Percentiles rank a stretch among this genome's conserved stretches.
These are phyloP conservation scores for Colletotrichum chrysophilum DNA, from an alignment of 2,329 filamentous ascomycete genomes.

Conservation along the genomic window DNA sequence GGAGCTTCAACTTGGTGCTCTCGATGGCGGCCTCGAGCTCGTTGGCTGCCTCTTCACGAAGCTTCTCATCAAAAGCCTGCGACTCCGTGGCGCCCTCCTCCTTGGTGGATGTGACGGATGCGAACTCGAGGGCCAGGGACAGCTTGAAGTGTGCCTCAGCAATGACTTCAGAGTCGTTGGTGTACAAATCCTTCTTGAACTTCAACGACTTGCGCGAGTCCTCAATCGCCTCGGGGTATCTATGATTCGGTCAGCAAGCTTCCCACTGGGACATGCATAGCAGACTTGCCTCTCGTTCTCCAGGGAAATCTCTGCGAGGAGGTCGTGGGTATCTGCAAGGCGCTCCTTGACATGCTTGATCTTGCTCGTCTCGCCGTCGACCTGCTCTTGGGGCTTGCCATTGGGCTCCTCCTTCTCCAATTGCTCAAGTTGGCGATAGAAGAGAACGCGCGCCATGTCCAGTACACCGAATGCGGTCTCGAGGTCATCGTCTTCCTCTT, in stretches of 20 bases:
- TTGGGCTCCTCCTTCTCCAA: slow-evolving; percentile 41
- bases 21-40: slow-evolving; percentile 78
- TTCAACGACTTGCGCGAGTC: slow-evolving; percentile 81
- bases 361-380: slow-evolving; percentile 43
- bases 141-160: slow-evolving; percentile 98
- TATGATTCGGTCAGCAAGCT: slow-evolving; percentile 30
- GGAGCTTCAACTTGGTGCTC: slow-evolving; percentile 73
- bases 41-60: slow-evolving; percentile 73
- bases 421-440: slow-evolving; percentile 58
- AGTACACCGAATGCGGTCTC: slow-evolving; percentile 85
- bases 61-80: slow-evolving; percentile 68
- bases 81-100: slow-evolving; percentile 51
- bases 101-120: slow-evolving; percentile 72
- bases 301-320: slow-evolving; percentile 94
- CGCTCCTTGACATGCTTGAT: slow-evolving; percentile 77
- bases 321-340: slow-evolving; percentile 89
- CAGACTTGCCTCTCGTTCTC: slow-evolving; percentile 80
- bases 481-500: slow-evolving; percentile 74
- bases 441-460: slow-evolving; percentile 75
- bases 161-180: slow-evolving; percentile 81
- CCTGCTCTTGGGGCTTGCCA: slow-evolving; percentile 47
- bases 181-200: slow-evolving; percentile 80
- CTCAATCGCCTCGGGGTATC: slow-evolving; percentile 83
- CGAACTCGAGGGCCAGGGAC: slow-evolving; percentile 92
- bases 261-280: background rate